phyloP scores from a whole-genome alignment of 257 asterid species.

The Verbena officinalis region DNA sequence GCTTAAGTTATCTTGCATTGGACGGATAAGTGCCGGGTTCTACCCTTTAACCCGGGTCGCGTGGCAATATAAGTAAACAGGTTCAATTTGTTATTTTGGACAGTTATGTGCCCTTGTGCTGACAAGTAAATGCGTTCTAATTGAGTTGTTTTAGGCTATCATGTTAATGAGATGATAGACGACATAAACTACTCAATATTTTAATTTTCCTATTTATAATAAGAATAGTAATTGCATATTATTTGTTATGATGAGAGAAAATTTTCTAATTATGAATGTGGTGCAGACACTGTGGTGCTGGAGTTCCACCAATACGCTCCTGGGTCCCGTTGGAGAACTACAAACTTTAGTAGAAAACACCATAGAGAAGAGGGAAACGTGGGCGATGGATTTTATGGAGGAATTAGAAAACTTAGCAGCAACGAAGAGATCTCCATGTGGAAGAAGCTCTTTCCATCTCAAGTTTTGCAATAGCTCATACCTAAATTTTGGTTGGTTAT shows the following conservation, averaged over 20 bases:
- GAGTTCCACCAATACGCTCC: slow-evolving; percentile 83
- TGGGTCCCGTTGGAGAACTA: slow-evolving; percentile 85
- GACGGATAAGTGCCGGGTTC: too few relatives aligned
- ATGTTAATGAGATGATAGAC: background rate
- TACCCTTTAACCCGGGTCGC: too few relatives aligned
- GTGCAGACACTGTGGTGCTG: slow-evolving; percentile 62
- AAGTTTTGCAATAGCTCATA: slow-evolving; percentile 51
- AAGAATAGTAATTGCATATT: too few relatives aligned
- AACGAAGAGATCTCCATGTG: slow-evolving; percentile 64
- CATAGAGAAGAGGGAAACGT: slow-evolving; percentile 84
- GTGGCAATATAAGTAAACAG: too few relatives aligned
- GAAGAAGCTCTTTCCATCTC: slow-evolving; percentile 74
- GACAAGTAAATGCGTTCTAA: too few relatives aligned
- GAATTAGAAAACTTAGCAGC: slow-evolving; percentile 57
- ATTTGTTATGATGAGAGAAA: background rate
- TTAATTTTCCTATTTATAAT: background rate
- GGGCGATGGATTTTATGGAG: slow-evolving; percentile 83
- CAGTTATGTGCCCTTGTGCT: too few relatives aligned
- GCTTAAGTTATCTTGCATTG: too few relatives aligned
- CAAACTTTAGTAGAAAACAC: slow-evolving; percentile 54
- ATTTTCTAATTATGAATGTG: slow-evolving; percentile 7
- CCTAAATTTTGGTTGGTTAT: background rate
- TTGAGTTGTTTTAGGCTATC: background rate
- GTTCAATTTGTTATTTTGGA: too few relatives aligned
- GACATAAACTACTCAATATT: background rate